Conservation (phyloP, 495 filamentous ascomycete species). For the Pseudoneurospora amorphoporcata region DNA sequence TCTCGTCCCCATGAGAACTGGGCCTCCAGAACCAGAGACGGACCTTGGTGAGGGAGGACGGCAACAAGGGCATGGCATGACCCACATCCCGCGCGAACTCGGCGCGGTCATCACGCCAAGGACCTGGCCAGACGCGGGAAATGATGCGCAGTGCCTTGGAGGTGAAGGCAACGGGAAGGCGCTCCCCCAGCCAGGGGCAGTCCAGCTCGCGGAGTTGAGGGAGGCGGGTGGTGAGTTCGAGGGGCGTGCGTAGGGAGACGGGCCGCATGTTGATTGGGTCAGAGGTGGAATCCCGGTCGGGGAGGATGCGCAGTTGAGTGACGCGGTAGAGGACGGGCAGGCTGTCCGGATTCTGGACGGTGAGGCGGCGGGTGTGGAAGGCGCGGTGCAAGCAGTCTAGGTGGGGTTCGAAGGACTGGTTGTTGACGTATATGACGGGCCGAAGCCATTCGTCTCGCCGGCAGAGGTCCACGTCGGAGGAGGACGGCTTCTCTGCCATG, state of each 20-base stretch:
- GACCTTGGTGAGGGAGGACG: conserved; percentile 9
- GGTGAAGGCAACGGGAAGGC: conserved; percentile 8
- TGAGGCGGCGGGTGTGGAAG: conserved; percentile 16
- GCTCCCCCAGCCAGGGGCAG: conserved; percentile 19
- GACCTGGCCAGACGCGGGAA: conserved; percentile 16
- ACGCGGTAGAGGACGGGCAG: conserved; percentile 11
- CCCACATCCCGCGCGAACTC: conserved; percentile 14
- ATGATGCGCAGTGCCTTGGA: conserved; percentile 10
- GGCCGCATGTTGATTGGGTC: conserved; percentile 7
- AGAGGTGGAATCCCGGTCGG: not conserved
- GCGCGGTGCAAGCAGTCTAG: conserved; percentile 14
- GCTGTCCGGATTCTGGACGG: conserved; percentile 7
- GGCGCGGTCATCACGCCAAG: conserved; percentile 17
- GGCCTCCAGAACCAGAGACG: conserved; percentile 18
- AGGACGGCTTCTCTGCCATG: not conserved
- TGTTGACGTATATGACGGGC: not conserved
- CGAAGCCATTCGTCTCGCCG: not conserved
- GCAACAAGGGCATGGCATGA: conserved; percentile 7
- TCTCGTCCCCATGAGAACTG: conserved; percentile 3
- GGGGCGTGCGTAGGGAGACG: conserved; percentile 9
- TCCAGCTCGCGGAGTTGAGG: conserved; percentile 10
- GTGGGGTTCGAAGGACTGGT: conserved; percentile 13
- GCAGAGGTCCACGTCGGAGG: not conserved
- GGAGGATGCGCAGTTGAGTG: conserved; percentile 9
- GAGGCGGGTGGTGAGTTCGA: conserved; percentile 13